Percentiles rank a stretch among this genome's conserved stretches.
Evolutionary conservation across 768 basidiomycete species (phyloP).

Genomic region (Trametes sanguinea): DNA sequence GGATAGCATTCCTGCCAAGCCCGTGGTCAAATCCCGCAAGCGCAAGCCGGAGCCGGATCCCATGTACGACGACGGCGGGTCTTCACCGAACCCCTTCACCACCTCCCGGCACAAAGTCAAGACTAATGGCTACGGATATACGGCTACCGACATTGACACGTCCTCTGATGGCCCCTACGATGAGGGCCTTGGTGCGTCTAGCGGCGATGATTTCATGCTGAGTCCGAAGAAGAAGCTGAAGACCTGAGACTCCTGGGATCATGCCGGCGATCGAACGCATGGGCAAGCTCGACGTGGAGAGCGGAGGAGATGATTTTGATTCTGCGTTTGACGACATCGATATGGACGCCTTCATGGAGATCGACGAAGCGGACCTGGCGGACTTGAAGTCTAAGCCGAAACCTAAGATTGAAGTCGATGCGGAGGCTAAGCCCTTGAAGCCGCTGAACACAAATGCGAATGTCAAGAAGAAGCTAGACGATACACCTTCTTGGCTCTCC

Average conservation of each 20-base stretch:
- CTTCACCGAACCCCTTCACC: conserved; percentile 27
- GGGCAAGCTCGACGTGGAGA: conserved; percentile 54
- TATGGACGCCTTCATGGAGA: conserved; percentile 59
- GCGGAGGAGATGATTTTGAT: conserved; percentile 40
- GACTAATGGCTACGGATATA: conserved; percentile 15
- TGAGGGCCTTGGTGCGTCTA: conserved; percentile 41
- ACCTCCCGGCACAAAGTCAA: conserved; percentile 2
- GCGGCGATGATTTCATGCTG: conserved; percentile 56
- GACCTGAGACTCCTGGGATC: conserved; percentile 44
- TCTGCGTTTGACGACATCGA: conserved; percentile 53
- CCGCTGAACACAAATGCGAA: conserved; percentile 26
- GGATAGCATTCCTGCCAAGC: conserved; percentile 49
- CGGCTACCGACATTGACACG: conserved; percentile 23
- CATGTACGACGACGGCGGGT: conserved; percentile 24
- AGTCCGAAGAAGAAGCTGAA: conserved; percentile 73
- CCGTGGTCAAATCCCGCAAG: conserved; percentile 52
- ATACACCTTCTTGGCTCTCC: conserved; percentile 66
- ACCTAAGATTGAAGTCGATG: conserved; percentile 30
- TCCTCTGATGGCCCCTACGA: conserved; percentile 36
- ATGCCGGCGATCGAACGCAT: conserved; percentile 60
- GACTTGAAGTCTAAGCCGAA: conserved; percentile 34
- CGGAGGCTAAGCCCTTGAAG: conserved; percentile 27
- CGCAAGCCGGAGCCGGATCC: conserved; percentile 60
- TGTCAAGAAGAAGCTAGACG: conserved; percentile 49
- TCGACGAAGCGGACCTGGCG: conserved; percentile 52